Conservation (phyloP, 2,329 filamentous ascomycete genomes). For the Botryosphaeria agaves region DNA sequence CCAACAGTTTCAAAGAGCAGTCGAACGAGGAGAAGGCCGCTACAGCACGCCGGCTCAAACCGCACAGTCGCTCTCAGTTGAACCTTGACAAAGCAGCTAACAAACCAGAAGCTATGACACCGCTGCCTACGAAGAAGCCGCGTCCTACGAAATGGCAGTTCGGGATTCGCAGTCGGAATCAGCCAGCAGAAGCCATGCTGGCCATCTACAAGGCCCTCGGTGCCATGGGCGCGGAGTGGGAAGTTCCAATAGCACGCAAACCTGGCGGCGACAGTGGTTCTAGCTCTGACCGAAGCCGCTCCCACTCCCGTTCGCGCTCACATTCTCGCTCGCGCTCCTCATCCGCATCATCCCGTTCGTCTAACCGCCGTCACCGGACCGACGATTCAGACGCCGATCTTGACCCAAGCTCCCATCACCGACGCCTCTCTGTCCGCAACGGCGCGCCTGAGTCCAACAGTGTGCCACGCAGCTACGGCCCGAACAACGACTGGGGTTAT, state of each 20-base stretch:
- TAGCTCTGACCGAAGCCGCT: slow-evolving; percentile 19
- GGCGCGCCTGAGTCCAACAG: background rate
- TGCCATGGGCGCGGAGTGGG: slow-evolving; percentile 80
- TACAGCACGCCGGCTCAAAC: slow-evolving; percentile 64
- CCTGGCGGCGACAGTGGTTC: slow-evolving; percentile 17
- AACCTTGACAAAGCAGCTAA: slow-evolving; percentile 40
- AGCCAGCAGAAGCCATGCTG: slow-evolving; percentile 81
- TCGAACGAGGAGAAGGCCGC: slow-evolving; percentile 61
- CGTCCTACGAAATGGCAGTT: slow-evolving; percentile 94
- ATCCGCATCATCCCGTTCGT: slow-evolving; percentile 3
- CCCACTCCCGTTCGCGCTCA: slow-evolving; percentile 9
- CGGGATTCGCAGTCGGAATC: slow-evolving; percentile 85
- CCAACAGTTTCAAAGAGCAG: slow-evolving; percentile 27
- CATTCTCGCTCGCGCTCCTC: slow-evolving; percentile 1
- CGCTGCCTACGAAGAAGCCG: slow-evolving; percentile 47
- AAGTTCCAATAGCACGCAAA: slow-evolving; percentile 31
- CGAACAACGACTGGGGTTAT: slow-evolving; percentile 44
- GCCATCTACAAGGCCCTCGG: slow-evolving; percentile 87
- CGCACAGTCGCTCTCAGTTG: slow-evolving; percentile 58
- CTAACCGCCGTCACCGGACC: background rate
- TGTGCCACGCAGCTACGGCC: too few species aligned
- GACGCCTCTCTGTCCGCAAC: slow-evolving; percentile 1
- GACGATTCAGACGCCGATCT: slow-evolving; percentile 1
- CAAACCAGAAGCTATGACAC: slow-evolving; percentile 37
- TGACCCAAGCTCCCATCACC: slow-evolving; percentile 5